Percentiles rank a stretch among this genome's conserved stretches.
These are phyloP conservation scores for Pythium pyrilobum DNA, from an alignment of 352 stramenopile species.

Conservation along the genomic window DNA sequence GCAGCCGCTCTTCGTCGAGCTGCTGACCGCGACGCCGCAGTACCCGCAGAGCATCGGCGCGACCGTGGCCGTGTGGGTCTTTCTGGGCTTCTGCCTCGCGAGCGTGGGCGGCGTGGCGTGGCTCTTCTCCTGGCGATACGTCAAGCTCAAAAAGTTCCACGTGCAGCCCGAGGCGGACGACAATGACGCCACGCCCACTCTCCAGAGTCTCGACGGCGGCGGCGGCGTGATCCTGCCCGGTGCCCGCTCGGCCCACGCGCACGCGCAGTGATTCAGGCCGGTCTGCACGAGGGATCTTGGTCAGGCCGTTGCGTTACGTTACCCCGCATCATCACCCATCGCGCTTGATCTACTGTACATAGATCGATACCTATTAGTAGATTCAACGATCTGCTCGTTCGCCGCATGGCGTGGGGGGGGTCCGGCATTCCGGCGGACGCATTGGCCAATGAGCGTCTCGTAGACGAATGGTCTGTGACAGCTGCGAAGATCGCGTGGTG, in stretches of 20 bases:
- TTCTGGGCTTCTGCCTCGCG: constrained; percentile 44
- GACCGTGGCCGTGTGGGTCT: constrained; percentile 57
- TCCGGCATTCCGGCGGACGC: no score
- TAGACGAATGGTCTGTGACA: no score
- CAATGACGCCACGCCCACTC: constrained; percentile 5
- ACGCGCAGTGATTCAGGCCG: background rate
- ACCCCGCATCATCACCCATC: no score
- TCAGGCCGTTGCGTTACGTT: no score
- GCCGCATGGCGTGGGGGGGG: no score
- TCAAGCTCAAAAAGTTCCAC: constrained; percentile 38
- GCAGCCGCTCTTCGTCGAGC: constrained; percentile 37
- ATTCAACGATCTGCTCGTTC: no score
- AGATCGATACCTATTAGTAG: no score
- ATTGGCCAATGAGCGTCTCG: no score
- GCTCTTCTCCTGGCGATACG: constrained; percentile 32
- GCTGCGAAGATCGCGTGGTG: no score
- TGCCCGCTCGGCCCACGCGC: background rate
- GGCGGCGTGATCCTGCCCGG: background rate
- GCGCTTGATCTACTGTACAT: no score
- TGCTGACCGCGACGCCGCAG: constrained; percentile 33
- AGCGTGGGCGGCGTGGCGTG: constrained; percentile 21
- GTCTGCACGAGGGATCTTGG: background rate
- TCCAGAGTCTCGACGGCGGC: background rate
- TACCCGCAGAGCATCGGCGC: constrained; percentile 33
- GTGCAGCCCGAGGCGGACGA: constrained; percentile 29